These are phyloP conservation scores for Diaporthe sp. DNA, from an alignment of 2,329 filamentous ascomycete species.

Conservation along the genomic window DNA sequence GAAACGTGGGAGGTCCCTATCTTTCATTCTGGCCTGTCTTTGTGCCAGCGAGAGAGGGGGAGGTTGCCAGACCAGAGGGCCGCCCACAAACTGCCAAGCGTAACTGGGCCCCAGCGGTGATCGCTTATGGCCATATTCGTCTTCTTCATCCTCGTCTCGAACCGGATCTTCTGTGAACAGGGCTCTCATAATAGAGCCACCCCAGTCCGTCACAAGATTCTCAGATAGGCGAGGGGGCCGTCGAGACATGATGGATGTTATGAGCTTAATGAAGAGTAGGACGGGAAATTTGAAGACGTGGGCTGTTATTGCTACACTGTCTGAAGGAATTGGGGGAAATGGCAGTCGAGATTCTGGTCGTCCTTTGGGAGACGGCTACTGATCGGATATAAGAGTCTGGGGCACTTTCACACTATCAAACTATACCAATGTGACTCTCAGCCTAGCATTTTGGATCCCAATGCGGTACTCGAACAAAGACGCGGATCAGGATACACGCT, in stretches of 20 bases:
- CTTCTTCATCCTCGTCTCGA: not conserved
- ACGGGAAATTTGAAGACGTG: not conserved
- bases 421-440: not conserved
- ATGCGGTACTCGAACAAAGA: not conserved
- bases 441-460: not conserved
- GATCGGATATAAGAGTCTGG: not conserved
- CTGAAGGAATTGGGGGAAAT: too few relatives aligned
- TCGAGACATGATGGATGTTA: not conserved
- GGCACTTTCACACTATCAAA: not conserved
- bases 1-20: conserved; percentile 1
- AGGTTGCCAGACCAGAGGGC: not conserved
- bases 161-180: not conserved
- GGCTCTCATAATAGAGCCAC: not conserved
- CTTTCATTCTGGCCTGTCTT: not conserved
- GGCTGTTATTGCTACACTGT: not conserved
- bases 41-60: not conserved
- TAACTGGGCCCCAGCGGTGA: not conserved
- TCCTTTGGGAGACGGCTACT: not conserved
- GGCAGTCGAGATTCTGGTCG: not conserved
- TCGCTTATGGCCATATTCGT: not conserved
- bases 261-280: not conserved
- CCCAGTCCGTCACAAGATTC: not conserved
- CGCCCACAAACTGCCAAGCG: not conserved
- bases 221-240: not conserved
- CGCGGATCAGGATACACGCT: not conserved